Evolutionary conservation across 805 yeast species (phyloP).

Genomic region (Candida broadrunensis): DNA sequence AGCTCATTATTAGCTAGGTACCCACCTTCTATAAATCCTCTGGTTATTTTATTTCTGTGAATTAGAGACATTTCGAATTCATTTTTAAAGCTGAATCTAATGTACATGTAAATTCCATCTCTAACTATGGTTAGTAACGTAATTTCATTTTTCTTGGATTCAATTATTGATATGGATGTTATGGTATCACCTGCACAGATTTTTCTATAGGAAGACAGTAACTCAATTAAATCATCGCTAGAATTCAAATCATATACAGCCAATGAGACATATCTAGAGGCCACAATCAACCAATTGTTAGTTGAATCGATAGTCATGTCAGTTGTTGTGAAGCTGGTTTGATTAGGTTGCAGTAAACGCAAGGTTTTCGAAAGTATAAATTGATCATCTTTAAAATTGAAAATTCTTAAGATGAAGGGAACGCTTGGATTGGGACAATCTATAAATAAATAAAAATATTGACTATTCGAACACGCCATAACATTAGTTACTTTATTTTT

Average conservation of each 20-base stretch:
- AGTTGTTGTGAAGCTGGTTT: conserved; percentile 53
- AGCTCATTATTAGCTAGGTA: conserved; percentile 39
- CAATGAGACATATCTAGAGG: conserved; percentile 70
- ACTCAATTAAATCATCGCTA: conserved; percentile 15
- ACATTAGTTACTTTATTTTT: conserved; percentile 51
- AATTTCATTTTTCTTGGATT: conserved; percentile 13
- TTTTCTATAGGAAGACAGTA: conserved; percentile 33
- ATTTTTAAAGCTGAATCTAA: conserved; percentile 14
- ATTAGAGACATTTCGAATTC: conserved; percentile 11
- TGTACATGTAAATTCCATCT: conserved; percentile 61
- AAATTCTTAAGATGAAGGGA: conserved; percentile 43
- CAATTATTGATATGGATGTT: conserved; percentile 47
- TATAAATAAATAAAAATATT: conserved; percentile 36
- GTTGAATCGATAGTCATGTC: conserved; percentile 44
- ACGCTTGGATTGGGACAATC: conserved; percentile 71
- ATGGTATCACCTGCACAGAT: conserved; percentile 66
- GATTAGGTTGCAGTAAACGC: conserved; percentile 38
- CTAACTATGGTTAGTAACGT: conserved; percentile 50
- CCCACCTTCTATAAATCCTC: conserved; percentile 82
- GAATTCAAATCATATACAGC: conserved; percentile 47
- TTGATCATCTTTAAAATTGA: conserved; percentile 16
- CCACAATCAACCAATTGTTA: conserved; percentile 50
- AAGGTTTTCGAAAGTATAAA: conserved; percentile 25
- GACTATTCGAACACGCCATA: conserved; percentile 24
- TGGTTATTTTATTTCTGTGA: conserved; percentile 62